Conservation (phyloP, 2,329 filamentous ascomycete genomes). For the Curvularia verruculosa region DNA sequence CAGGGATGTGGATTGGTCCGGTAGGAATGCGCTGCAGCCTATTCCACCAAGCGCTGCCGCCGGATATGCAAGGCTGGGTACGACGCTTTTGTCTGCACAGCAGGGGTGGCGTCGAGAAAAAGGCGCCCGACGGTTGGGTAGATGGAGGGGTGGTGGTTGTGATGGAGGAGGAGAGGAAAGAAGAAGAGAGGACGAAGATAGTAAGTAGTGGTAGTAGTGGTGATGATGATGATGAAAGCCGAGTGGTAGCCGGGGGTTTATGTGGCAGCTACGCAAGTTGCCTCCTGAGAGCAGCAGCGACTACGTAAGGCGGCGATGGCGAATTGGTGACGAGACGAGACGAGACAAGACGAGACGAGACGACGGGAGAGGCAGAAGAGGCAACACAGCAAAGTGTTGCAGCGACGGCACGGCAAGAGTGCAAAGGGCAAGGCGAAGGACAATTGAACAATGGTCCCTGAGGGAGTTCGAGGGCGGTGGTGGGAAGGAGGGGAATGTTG, state of each 20-base stretch:
- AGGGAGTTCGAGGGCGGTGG: conserved; percentile 29
- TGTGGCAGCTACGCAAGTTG: conserved; percentile 28
- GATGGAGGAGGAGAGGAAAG: no score
- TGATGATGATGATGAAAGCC: conserved; percentile 10
- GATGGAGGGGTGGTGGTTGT: conserved; percentile 5
- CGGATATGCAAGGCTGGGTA: conserved; percentile 42
- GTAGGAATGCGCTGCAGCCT: conserved; percentile 44
- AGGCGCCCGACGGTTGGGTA: conserved; percentile 22
- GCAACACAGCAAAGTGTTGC: conserved; percentile 18
- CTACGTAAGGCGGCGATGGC: conserved; percentile 38
- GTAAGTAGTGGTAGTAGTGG: neutral
- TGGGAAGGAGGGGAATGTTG: conserved; percentile 31
- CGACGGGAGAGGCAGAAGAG: conserved; percentile 28
- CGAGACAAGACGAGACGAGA: no score
- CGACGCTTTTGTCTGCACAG: conserved; percentile 38
- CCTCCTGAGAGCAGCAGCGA: conserved; percentile 39
- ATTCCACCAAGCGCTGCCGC: conserved; percentile 36
- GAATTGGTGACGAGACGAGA: no score
- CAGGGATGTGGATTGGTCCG: conserved; percentile 44
- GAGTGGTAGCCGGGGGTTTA: conserved; percentile 28
- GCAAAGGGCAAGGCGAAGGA: conserved; percentile 13
- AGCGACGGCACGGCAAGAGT: conserved; percentile 8
- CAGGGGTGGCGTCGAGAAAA: conserved; percentile 17
- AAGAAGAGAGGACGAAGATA: no score
- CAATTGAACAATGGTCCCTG: conserved; percentile 31